Percentiles rank a stretch among this genome's conserved stretches.
phyloP scores from a whole-genome alignment of 2,329 filamentous ascomycete species.

The Fusarium bulbicola region DNA sequence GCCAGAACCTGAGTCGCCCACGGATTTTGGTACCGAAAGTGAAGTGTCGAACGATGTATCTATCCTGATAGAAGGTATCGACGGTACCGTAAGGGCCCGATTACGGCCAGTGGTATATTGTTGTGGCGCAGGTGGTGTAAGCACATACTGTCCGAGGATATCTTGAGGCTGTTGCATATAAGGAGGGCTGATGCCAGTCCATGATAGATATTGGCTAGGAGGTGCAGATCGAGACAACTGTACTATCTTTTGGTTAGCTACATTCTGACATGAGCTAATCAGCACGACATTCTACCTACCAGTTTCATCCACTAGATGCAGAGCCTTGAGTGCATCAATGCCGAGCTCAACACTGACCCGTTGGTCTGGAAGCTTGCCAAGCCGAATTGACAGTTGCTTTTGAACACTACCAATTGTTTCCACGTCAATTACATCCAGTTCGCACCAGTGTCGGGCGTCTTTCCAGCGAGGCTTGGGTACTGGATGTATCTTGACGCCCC shows the following conservation, averaged over 20 bases:
- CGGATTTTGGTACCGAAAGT: not conserved
- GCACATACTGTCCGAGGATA: not conserved
- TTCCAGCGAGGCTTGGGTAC: slow-evolving; percentile 16
- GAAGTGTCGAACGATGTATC: slow-evolving; percentile 16
- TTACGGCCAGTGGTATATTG: not conserved
- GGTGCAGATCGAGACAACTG: slow-evolving; percentile 21
- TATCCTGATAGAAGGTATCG: slow-evolving; percentile 21
- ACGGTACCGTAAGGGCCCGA: slow-evolving; percentile 10
- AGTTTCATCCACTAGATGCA: slow-evolving; percentile 17
- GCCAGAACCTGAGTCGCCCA: slow-evolving; percentile 24
- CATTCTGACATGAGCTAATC: not conserved
- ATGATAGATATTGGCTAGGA: slow-evolving; percentile 19
- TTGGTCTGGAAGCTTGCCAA: slow-evolving; percentile 18
- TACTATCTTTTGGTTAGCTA: slow-evolving; percentile 1
- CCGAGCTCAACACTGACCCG: slow-evolving; percentile 24
- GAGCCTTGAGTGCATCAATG: slow-evolving; percentile 9
- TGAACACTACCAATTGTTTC: slow-evolving; percentile 28
- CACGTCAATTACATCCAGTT: slow-evolving; percentile 27
- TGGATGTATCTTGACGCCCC: slow-evolving; percentile 7
- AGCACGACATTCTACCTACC: slow-evolving; percentile 16
- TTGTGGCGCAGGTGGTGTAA: slow-evolving; percentile 8
- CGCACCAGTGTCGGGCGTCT: slow-evolving; percentile 18
- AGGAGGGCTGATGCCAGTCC: not conserved
- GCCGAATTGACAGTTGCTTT: slow-evolving; percentile 6
- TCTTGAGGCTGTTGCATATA: slow-evolving; percentile 8